Percentiles rank a stretch among this genome's conserved stretches.
phyloP scores from a whole-genome alignment of 768 basidiomycete species.

The Udeniomyces megalosporus region DNA sequence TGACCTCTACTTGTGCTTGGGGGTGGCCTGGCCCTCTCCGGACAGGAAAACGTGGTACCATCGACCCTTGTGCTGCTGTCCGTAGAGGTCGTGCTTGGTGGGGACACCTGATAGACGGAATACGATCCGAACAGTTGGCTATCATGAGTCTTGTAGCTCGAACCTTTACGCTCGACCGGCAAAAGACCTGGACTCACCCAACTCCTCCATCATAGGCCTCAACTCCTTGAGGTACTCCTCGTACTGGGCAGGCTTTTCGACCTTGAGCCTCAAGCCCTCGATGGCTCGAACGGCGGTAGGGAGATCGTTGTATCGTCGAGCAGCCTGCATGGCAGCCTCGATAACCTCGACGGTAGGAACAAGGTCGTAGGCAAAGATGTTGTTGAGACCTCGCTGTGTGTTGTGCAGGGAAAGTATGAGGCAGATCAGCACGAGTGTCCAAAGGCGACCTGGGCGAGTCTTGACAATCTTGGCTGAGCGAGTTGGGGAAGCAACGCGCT shows the following conservation, averaged over 20 bases:
- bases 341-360: constrained; percentile 70
- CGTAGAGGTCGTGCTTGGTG: too few relatives aligned
- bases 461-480: not conserved
- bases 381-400: constrained; percentile 92
- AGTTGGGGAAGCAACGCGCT: not conserved
- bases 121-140: too few relatives aligned
- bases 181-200: constrained; percentile 43
- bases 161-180: too few relatives aligned
- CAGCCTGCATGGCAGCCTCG: constrained; percentile 72
- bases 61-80: not conserved
- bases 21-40: not conserved
- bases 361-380: constrained; percentile 97
- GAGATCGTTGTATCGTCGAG: constrained; percentile 87
- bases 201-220: constrained; percentile 71
- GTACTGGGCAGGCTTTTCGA: constrained; percentile 93
- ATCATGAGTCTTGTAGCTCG: too few relatives aligned
- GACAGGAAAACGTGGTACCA: not conserved
- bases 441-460: too few relatives aligned
- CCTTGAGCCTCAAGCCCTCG: constrained; percentile 92
- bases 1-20: not conserved
- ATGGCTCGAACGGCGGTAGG: constrained; percentile 91
- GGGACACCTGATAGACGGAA: too few relatives aligned
- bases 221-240: constrained; percentile 82
- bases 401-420: too few relatives aligned
- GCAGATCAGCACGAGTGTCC: too few relatives aligned